Evolutionary conservation across 805 yeast species (phyloP).

Genomic region (Starmerella cellae): DNA sequence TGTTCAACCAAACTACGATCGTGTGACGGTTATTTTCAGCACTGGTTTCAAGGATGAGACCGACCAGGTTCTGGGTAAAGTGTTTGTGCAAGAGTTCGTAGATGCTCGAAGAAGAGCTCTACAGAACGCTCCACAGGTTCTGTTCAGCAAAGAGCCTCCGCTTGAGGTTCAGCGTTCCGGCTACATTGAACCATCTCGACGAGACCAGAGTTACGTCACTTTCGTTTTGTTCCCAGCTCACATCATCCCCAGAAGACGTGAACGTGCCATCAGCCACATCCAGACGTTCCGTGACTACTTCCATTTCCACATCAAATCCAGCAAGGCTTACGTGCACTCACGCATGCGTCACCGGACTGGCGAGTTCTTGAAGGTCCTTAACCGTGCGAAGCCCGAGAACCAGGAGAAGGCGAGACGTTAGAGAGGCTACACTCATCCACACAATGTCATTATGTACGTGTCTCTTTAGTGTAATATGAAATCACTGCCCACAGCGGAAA

Average conservation of each 20-base stretch:
- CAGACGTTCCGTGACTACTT: slow-evolving; percentile 89
- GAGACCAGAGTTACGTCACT: slow-evolving; percentile 35
- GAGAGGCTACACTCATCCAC: too few relatives aligned
- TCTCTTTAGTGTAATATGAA: too few relatives aligned
- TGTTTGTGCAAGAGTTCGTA: slow-evolving; percentile 54
- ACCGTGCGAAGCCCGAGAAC: slow-evolving; percentile 91
- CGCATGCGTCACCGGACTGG: slow-evolving; percentile 95
- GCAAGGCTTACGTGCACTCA: slow-evolving; percentile 95
- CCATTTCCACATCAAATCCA: slow-evolving; percentile 97
- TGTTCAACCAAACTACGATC: slow-evolving; percentile 82
- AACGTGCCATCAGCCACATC: slow-evolving; percentile 81
- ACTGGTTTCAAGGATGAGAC: slow-evolving; percentile 94
- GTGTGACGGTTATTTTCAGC: slow-evolving; percentile 92
- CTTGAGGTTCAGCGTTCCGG: slow-evolving; percentile 49
- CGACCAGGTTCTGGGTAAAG: slow-evolving; percentile 44
- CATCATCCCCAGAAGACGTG: slow-evolving; percentile 57
- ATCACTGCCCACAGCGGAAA: too few relatives aligned
- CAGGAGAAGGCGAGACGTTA: slow-evolving; percentile 25
- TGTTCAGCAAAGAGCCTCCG: slow-evolving; percentile 86
- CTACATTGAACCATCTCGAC: slow-evolving; percentile 31
- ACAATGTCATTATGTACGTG: too few relatives aligned
- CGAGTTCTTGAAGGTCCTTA: slow-evolving; percentile 86
- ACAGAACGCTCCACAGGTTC: slow-evolving; percentile 96
- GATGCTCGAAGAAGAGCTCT: slow-evolving; percentile 92
- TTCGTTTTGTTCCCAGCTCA: slow-evolving; percentile 41